phyloP scores from a whole-genome alignment of 768 basidiomycete genomes.

The Lactifluus echinatus region DNA sequence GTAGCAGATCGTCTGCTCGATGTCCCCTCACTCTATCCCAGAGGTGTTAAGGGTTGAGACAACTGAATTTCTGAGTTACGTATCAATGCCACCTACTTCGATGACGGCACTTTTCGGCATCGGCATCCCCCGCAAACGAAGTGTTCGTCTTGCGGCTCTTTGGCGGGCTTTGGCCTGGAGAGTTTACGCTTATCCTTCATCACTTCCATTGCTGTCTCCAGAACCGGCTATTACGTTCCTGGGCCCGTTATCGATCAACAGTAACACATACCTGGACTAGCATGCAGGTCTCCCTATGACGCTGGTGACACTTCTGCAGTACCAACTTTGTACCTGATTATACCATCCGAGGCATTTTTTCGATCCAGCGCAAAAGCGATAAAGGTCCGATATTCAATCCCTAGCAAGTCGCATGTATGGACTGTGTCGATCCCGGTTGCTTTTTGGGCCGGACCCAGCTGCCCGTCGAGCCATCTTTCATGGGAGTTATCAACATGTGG shows the following conservation, averaged over 20 bases:
- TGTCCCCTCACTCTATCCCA: background rate
- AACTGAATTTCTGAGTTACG: background rate
- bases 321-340: conserved; percentile 2
- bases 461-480: background rate
- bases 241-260: conserved; percentile 9
- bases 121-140: background rate
- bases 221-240: conserved; percentile 1
- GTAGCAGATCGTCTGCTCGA: background rate
- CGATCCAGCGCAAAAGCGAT: background rate
- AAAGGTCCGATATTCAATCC: background rate
- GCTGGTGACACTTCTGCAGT: background rate
- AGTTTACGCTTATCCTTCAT: conserved; percentile 13
- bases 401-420: background rate
- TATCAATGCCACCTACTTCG: background rate
- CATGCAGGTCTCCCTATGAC: conserved; percentile 1
- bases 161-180: background rate
- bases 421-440: background rate
- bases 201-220: conserved; percentile 4
- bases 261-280: background rate
- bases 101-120: conserved; percentile 1
- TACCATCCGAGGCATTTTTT: background rate
- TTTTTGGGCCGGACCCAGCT: background rate
- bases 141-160: conserved; percentile 3
- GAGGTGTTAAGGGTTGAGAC: background rate
- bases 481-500: background rate